These are phyloP conservation scores for Penicillium diatomitis DNA, from an alignment of 495 filamentous ascomycete genomes.

Conservation along the genomic window DNA sequence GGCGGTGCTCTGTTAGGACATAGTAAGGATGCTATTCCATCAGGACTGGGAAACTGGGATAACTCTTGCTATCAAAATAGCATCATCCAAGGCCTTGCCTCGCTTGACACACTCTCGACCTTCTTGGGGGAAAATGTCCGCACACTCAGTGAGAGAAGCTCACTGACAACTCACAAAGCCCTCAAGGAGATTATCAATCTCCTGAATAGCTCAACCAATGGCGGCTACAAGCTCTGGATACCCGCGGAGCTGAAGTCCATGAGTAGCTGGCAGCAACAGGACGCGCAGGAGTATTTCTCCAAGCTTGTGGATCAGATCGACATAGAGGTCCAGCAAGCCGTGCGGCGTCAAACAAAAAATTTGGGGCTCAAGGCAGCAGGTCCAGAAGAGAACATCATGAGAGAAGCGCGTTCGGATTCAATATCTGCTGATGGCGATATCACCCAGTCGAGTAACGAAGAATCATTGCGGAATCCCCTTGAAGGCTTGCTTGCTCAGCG, in stretches of 20 bases:
- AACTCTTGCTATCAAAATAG: slow-evolving; percentile 99
- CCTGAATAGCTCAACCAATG: slow-evolving; percentile 57
- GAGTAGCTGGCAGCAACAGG: slow-evolving; percentile 92
- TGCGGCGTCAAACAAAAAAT: slow-evolving; percentile 32
- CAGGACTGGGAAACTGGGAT: slow-evolving; percentile 82
- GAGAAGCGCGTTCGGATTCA: slow-evolving; percentile 5
- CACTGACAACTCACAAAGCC: slow-evolving; percentile 42
- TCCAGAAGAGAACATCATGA: slow-evolving; percentile 31
- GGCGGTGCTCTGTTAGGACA: slow-evolving; percentile 31
- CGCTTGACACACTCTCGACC: slow-evolving; percentile 52
- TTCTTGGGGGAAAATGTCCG: slow-evolving; percentile 39
- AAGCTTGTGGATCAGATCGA: slow-evolving; percentile 84
- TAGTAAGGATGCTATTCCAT: slow-evolving; percentile 39
- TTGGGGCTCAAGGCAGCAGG: slow-evolving; percentile 35
- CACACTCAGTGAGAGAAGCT: slow-evolving; percentile 33
- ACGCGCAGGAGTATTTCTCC: slow-evolving; percentile 96
- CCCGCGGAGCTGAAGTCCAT: slow-evolving; percentile 70
- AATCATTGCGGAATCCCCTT: slow-evolving; percentile 52
- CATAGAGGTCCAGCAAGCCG: slow-evolving; percentile 53
- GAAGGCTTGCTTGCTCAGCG: slow-evolving; percentile 85
- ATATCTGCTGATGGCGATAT: slow-evolving; percentile 1
- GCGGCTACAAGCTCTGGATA: slow-evolving; percentile 68
- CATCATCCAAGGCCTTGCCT: slow-evolving; percentile 77
- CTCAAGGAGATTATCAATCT: slow-evolving; percentile 54
- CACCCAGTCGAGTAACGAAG: slow-evolving; percentile 1